These are phyloP conservation scores for Rhizomucor pusillus DNA, from an alignment of 371 early-diverging fungal species.

Conservation along the genomic window DNA sequence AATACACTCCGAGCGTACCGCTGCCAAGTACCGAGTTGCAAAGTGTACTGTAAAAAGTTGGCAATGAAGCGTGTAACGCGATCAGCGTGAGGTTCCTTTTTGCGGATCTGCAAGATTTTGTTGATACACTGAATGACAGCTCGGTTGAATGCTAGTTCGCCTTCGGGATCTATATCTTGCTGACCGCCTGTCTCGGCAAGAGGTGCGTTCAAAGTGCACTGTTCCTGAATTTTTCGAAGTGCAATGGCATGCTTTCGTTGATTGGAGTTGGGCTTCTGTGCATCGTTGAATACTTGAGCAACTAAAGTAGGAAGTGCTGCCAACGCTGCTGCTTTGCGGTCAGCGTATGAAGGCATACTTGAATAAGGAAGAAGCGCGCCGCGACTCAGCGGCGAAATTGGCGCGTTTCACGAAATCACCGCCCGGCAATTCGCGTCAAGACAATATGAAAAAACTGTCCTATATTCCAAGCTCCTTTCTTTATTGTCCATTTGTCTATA, in stretches of 20 bases:
- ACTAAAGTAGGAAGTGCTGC: slow-evolving; percentile 40
- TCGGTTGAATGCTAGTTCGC: slow-evolving; percentile 64
- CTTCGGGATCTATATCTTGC: slow-evolving; percentile 36
- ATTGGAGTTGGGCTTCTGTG: slow-evolving; percentile 63
- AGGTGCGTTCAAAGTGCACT: slow-evolving; percentile 47
- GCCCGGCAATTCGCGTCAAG: too few species aligned
- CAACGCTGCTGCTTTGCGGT: slow-evolving; percentile 8
- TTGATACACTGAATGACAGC: slow-evolving; percentile 73
- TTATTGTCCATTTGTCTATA: too few species aligned
- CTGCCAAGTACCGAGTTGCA: slow-evolving; percentile 51
- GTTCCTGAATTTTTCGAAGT: slow-evolving; percentile 73
- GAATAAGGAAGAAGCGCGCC: too few species aligned
- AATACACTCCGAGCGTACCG: too few species aligned
- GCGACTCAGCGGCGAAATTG: too few species aligned
- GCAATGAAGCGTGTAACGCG: slow-evolving; percentile 74
- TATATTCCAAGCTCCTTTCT: too few species aligned
- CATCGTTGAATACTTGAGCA: slow-evolving; percentile 76
- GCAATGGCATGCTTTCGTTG: slow-evolving; percentile 73
- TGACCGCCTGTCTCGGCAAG: slow-evolving; percentile 41
- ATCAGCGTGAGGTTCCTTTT: slow-evolving; percentile 72
- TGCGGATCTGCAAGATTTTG: slow-evolving; percentile 69
- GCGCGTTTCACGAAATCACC: too few species aligned
- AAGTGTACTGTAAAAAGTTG: slow-evolving; percentile 69
- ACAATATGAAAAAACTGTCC: too few species aligned
- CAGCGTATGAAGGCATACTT: background rate